A percentile compares a stretch with the other conserved stretches of the same genome.
Evolutionary conservation across 78 protist species (phyloP).

Genomic region (Dictyostelium purpureum): DNA sequence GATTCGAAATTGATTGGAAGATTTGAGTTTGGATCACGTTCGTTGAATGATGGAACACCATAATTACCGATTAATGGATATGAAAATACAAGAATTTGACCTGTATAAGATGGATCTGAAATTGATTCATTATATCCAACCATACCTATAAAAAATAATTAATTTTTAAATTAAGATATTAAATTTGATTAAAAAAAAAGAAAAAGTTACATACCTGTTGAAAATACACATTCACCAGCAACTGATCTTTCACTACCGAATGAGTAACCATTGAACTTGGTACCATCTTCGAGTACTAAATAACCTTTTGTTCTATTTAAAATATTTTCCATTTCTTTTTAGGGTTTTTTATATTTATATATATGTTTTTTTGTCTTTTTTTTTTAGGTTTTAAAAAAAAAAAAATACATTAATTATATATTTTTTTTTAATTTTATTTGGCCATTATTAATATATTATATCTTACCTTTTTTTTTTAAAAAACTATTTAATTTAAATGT

Average conservation of each 20-base stretch:
- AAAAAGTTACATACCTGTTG: slow-evolving; percentile 89
- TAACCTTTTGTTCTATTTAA: slow-evolving; percentile 68
- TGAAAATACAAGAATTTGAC: slow-evolving; percentile 96
- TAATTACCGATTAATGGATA: slow-evolving; percentile 97
- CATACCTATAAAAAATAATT: slow-evolving; percentile 77
- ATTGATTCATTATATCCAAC: slow-evolving; percentile 97
- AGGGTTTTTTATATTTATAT: not conserved
- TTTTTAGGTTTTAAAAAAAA: not conserved
- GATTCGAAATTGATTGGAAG: slow-evolving; percentile 92
- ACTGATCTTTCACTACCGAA: slow-evolving; percentile 91
- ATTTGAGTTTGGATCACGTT: slow-evolving; percentile 72
- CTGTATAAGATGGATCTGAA: slow-evolving; percentile 97
- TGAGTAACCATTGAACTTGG: slow-evolving; percentile 84
- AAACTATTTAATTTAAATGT: too few species aligned
- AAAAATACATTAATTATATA: not conserved
- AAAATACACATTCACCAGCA: slow-evolving; percentile 96
- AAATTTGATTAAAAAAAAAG: too few species aligned
- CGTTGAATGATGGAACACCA: slow-evolving; percentile 92
- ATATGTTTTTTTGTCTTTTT: not conserved
- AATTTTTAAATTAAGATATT: too few species aligned
- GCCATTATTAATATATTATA: too few species aligned
- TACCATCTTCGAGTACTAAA: slow-evolving; percentile 95
- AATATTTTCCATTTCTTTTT: not conserved
- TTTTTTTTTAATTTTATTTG: too few species aligned
- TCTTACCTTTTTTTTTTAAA: too few species aligned